Conservation (phyloP, 257 asterid species). For the Solanum medicagineum region DNA sequence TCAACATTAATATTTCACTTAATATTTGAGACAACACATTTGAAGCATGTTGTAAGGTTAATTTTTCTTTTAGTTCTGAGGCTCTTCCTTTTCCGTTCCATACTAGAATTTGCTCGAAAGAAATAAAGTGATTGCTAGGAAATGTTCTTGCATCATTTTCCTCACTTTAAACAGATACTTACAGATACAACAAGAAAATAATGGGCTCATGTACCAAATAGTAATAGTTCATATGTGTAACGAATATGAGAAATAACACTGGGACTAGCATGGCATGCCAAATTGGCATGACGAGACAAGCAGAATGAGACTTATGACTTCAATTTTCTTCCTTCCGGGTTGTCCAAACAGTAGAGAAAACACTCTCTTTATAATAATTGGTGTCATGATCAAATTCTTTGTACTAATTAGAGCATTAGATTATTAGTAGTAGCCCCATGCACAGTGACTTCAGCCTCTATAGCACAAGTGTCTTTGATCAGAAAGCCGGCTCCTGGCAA, state of each 20-base stretch:
- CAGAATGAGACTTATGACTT: not conserved
- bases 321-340: not conserved
- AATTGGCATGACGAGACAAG: too few species aligned
- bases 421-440: conserved; percentile 32
- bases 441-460: conserved; percentile 49
- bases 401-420: not conserved
- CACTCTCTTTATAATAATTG: not conserved
- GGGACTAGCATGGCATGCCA: too few species aligned
- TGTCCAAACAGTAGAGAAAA: not conserved
- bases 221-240: not conserved
- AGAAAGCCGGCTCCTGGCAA: conserved; percentile 16
- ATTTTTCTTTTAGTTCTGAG: not conserved
- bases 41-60: not conserved
- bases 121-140: not conserved
- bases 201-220: not conserved
- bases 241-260: not conserved
- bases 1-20: not conserved
- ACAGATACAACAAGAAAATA: not conserved
- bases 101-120: not conserved
- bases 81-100: not conserved
- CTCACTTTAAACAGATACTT: not conserved
- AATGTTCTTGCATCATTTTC: not conserved
- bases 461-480: conserved; percentile 28
- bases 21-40: not conserved
- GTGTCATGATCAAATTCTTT: not conserved